Evolutionary conservation across 495 filamentous ascomycete genomes (phyloP), one percentile per base, ranked within the genome.

Genomic region (Penicillium waksmanii): DNA sequence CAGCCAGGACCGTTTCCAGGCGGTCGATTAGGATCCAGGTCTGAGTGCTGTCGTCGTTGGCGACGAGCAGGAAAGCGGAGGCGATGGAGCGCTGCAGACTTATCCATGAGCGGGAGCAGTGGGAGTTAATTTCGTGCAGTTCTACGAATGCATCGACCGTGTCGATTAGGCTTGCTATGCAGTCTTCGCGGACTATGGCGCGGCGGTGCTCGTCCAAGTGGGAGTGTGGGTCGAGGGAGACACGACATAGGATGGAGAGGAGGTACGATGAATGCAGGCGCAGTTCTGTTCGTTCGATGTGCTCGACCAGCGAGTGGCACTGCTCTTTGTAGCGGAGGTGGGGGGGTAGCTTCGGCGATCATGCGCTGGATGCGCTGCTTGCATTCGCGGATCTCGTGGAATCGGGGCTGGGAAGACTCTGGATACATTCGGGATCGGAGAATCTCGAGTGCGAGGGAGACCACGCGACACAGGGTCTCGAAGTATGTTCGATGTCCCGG

Each of bases 241-340:
- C 78, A 9, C 84, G 80, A 61, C 83, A 85, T 33, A 87, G 68
- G 38, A 85, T 79, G 6, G 84, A 86, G 31, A 79, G 77, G 51
- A 84, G 79, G 66, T 86, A 87, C 1, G 82, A 85, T 2, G 78
- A 77, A 60, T 87, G 84, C 19, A 87, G 71, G 54, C 81, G 80
- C 51, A 86, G 60, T 25, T 80, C 80, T 53, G 79, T 83, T 58
- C 84, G 74, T 66, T 87, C 81, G 11, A 86, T 76, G 44, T 83
- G 80, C 21, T 86, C 75, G 8, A 74, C 77, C 12, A 79, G 64
- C 0, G 79, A 72, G n/a, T 49, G 67, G 60, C 84, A 86, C 34
- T 71, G 61, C 2, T 81, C 66, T 1, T 72, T 75, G 40, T 80
- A 74, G 53, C 79, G 81, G 53, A 87, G 68, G 60, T 86, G 79